phyloP scores from a whole-genome alignment of 768 basidiomycete species.

The Boletus subcaerulescens region DNA sequence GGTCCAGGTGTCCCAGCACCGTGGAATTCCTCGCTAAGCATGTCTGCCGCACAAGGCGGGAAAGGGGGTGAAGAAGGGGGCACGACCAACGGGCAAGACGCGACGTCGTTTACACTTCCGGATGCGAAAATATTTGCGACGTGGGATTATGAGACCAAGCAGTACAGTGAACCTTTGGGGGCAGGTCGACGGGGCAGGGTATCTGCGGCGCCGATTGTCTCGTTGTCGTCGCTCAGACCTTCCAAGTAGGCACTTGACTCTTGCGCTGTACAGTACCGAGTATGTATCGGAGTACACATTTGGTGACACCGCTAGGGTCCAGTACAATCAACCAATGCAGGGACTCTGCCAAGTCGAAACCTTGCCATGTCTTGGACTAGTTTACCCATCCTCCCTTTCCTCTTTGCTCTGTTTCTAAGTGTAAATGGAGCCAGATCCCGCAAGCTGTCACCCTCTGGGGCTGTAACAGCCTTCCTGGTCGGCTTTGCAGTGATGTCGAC shows the following conservation, averaged over 20 bases:
- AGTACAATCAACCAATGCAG: too few species aligned
- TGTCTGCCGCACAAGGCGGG: constrained; percentile 13
- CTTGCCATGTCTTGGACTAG: constrained; percentile 23
- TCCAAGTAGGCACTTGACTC: constrained; percentile 21
- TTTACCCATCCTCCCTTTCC: constrained; percentile 40
- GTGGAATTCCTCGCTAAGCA: constrained; percentile 39
- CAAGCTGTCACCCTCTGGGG: constrained; percentile 76
- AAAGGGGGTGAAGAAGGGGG: constrained; percentile 26
- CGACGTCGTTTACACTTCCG: constrained; percentile 35
- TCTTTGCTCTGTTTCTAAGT: constrained; percentile 53
- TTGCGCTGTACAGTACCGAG: not conserved
- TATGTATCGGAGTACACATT: too few species aligned
- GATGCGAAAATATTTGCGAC: constrained; percentile 51
- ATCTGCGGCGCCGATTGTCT: constrained; percentile 15
- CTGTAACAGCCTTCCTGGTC: constrained; percentile 69
- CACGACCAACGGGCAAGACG: constrained; percentile 22
- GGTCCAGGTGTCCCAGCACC: constrained; percentile 41
- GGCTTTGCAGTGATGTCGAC: constrained; percentile 72
- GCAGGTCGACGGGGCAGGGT: constrained; percentile 28
- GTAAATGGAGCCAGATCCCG: constrained; percentile 69
- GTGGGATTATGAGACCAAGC: constrained; percentile 49
- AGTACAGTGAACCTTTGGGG: constrained; percentile 36
- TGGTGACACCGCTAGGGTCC: too few species aligned
- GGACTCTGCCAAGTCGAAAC: too few species aligned
- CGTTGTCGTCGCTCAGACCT: constrained; percentile 19